A percentile compares a stretch with the other conserved stretches of the same genome.
Evolutionary conservation across 192 early-diverging fungal genomes (phyloP).

Genomic region (Pecoramyces ruminantium): DNA sequence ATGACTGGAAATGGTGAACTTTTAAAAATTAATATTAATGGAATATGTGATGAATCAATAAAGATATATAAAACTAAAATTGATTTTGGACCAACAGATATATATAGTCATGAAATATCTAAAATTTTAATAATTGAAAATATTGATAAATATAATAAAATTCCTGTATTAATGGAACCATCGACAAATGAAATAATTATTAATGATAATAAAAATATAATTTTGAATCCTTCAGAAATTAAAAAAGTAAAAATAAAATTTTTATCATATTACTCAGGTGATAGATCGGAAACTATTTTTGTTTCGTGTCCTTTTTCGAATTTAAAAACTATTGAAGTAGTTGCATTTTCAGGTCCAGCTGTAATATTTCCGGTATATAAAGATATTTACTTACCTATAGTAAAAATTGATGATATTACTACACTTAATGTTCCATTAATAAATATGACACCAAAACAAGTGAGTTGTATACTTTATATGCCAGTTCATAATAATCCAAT

Average conservation of each 20-base stretch:
- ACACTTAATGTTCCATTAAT: neutral
- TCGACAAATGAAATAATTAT: neutral
- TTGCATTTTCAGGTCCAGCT: neutral
- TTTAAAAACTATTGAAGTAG: neutral
- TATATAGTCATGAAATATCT: neutral
- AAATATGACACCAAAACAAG: neutral
- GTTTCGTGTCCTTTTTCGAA: neutral
- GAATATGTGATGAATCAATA: neutral
- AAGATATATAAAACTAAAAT: neutral
- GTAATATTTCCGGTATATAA: neutral
- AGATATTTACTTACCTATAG: neutral
- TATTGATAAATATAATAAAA: neutral
- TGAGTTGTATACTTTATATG: neutral
- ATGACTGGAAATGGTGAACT: neutral
- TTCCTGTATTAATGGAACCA: neutral
- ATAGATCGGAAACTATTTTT: neutral
- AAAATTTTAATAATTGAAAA: neutral
- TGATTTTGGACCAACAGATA: neutral
- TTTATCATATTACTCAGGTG: neutral
- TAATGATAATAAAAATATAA: neutral
- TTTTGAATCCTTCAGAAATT: neutral
- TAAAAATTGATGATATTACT: neutral
- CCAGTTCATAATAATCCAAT: neutral
- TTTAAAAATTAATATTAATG: neutral
- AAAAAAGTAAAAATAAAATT: neutral